These are phyloP conservation scores for Xanthoconium purpureum DNA, from an alignment of 768 basidiomycete species.

Conservation along the genomic window DNA sequence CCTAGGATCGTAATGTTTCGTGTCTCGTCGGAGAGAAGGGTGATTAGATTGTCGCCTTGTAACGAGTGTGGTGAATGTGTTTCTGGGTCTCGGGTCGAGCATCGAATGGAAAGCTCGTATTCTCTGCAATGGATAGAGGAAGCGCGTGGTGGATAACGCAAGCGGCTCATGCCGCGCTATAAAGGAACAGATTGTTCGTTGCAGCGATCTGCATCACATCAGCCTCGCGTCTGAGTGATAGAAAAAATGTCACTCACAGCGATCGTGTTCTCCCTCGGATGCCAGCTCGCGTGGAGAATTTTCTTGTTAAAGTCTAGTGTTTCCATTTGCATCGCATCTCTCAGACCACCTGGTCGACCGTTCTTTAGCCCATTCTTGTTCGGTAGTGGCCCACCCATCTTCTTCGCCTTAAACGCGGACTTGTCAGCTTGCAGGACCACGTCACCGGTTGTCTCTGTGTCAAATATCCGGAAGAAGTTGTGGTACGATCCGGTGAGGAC, in stretches of 20 bases:
- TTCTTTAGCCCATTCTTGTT: constrained; percentile 71
- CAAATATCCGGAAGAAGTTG: constrained; percentile 99
- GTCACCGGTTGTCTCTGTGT: constrained; percentile 82
- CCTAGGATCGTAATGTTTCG: constrained; percentile 23
- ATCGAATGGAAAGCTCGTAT: constrained; percentile 10
- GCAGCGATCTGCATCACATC: constrained; percentile 72
- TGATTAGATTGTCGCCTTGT: constrained; percentile 29
- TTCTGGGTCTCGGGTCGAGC: constrained; percentile 12
- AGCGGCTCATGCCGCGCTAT: constrained; percentile 38
- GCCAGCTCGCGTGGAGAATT: constrained; percentile 95
- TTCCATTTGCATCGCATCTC: constrained; percentile 85
- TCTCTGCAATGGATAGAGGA: constrained; percentile 10
- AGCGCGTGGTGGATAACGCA: neutral
- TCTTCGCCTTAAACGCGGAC: constrained; percentile 99
- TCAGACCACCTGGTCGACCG: constrained; percentile 66
- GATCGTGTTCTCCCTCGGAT: constrained; percentile 97
- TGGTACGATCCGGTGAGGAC: constrained; percentile 99
- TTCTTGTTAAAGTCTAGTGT: constrained; percentile 95
- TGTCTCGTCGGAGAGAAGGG: constrained; percentile 16
- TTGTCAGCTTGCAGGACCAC: constrained; percentile 98
- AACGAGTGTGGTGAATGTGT: constrained; percentile 19
- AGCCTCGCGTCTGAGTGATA: neutral
- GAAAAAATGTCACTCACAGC: constrained; percentile 57
- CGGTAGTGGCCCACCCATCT: constrained; percentile 85
- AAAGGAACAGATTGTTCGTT: constrained; percentile 47